Evolutionary conservation across 257 asterid genomes (phyloP).

Genomic region (Nemophila menziesii): DNA sequence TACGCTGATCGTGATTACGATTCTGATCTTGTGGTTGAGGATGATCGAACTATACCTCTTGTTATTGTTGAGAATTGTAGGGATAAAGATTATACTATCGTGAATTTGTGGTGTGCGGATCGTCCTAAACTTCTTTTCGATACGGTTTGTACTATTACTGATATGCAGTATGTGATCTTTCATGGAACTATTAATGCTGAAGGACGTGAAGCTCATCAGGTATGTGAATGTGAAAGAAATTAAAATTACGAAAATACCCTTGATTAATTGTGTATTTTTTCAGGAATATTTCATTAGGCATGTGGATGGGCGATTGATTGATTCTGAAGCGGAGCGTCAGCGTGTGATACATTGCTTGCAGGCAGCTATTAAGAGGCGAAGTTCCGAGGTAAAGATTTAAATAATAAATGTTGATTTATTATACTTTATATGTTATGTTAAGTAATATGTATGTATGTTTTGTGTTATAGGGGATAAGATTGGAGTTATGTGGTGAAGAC

Average conservation of each 20-base stretch:
- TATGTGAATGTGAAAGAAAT: conserved; percentile 2
- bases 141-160: conserved; percentile 21
- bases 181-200: conserved; percentile 39
- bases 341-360: conserved; percentile 43
- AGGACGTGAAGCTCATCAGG: conserved; percentile 47
- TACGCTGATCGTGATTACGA: conserved; percentile 23
- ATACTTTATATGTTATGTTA: neutral
- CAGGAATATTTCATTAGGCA: conserved; percentile 53
- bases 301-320: conserved; percentile 34
- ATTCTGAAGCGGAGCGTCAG: conserved; percentile 40
- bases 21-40: conserved; percentile 2
- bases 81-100: conserved; percentile 15
- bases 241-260: neutral
- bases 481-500: conserved; percentile 38
- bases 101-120: conserved; percentile 20
- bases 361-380: conserved; percentile 48
- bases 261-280: neutral
- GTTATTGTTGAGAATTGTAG: conserved; percentile 15
- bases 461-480: conserved; percentile 33
- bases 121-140: conserved; percentile 23
- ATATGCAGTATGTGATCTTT: conserved; percentile 20
- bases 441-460: neutral
- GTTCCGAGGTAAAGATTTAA: conserved; percentile 24
- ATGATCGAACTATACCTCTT: conserved; percentile 22
- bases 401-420: neutral